Base-by-base conservation (phyloP, 140 eudicot genomes). In the Oenanthe javanica region DNA sequence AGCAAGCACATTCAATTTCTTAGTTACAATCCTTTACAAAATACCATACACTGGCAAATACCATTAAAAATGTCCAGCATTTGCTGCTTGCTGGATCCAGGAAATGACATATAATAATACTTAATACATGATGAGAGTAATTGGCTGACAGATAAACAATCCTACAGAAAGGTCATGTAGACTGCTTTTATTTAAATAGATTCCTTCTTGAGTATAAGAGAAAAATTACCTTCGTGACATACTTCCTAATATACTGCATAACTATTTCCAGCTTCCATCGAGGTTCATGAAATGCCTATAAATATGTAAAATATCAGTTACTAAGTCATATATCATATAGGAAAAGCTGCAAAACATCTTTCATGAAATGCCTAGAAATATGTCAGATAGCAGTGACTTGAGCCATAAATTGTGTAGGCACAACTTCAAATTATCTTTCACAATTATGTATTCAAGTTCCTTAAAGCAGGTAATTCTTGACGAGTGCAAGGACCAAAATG, bases 261-360 rank as follows among this genome's bases (percentile, higher is more conserved):
- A 91, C 85, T 74, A 95, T 81, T 74, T 93, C 89, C 89, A 95
- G 87, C 90, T 89, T 92, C 86, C 87, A 80, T 76, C 87, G 81
- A 64, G 92, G 96, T 72, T 89, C 89, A 82, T 89, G 88, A 84
- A 95, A 92, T 47, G 81, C 96, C 99, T 95, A 57, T 15, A 79
- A 79, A 84, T 78, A 81, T 45, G 69, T 61, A 76, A 72, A 82
- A 61, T n/a, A 72, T 77, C 50, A 57, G 87, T 13, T 82, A 72
- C 47, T 25, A 64, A 81, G 77, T 79, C 51, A 81, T 43, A 63
- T n/a, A 16, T 5, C 21, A 11, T 54, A 38, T 49, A 75, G 48
- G 6, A 64, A 46, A 51, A 79, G 48, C 73, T 54, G 16, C 19
- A 27, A 52, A 14, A 51, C 15, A 46, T 21, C 7, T 1, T 72